These are phyloP conservation scores for Malus sylvestris DNA, from an alignment of 306 rosid species.

Conservation along the genomic window DNA sequence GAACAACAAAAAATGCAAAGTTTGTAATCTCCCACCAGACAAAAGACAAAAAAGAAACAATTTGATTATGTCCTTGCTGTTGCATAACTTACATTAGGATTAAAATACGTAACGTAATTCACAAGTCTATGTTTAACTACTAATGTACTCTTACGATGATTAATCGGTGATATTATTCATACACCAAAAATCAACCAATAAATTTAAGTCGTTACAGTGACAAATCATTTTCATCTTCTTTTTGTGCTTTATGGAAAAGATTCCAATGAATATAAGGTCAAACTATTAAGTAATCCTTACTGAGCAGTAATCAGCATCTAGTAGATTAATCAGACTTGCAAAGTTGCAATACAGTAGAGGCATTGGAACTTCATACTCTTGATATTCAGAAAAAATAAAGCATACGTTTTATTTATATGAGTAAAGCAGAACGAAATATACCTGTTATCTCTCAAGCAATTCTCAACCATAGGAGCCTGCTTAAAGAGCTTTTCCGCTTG, in stretches of 20 bases:
- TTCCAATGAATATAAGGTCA: background rate
- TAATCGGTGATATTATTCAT: background rate
- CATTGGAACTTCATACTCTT: background rate
- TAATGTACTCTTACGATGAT: no score
- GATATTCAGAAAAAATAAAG: background rate
- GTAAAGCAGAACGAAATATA: constrained; percentile 10
- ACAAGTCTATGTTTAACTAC: background rate
- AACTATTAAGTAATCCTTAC: background rate
- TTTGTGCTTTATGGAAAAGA: background rate
- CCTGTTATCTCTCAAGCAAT: constrained; percentile 97
- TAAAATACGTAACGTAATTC: background rate
- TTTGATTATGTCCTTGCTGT: background rate
- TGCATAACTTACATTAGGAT: background rate
- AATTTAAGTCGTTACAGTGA: background rate
- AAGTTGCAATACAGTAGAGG: background rate
- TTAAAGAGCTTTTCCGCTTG: constrained; percentile 90
- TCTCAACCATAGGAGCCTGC: constrained; percentile 60
- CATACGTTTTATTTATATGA: background rate
- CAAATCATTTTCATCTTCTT: background rate
- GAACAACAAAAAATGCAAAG: background rate
- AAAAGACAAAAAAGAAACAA: background rate
- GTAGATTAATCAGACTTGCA: background rate
- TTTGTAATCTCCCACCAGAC: background rate
- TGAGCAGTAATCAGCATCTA: background rate
- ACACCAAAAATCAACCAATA: background rate